Base-by-base conservation (phyloP, 768 basidiomycete genomes). In the Jaapia argillacea region DNA sequence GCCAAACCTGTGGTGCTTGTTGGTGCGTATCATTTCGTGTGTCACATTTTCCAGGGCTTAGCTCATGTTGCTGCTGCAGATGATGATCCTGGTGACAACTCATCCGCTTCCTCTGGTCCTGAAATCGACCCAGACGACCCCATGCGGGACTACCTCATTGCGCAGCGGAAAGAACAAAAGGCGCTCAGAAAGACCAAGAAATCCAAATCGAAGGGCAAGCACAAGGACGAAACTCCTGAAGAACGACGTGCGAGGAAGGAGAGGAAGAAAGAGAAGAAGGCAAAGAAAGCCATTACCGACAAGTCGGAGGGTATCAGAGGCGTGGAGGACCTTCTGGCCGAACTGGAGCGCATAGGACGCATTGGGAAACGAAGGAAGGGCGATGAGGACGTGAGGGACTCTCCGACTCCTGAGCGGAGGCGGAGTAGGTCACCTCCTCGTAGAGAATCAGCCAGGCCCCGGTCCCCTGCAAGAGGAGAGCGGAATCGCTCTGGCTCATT, bases 61-160 rank as follows among this genome's bases (percentile, higher is more conserved):
- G n/a, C n/a, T n/a, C n/a, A n/a, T n/a, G n/a, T n/a, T n/a, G n/a
- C n/a, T n/a, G n/a, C n/a, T n/a, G 18, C 48, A 75, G 84, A 71
- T 26, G 75, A 66, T 18, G 74, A 60, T 33, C 71, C 59, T 1
- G 73, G 59, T 2, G 79, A 83, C 4, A 82, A 85, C 25, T 81
- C 81, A 3, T 81, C 83, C 2, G 79, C 66, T 13, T 73, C 74
- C 2, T 72, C 79, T 14, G 71, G 66, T 14, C 73, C 79, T 22
- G 70, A 76, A 6, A 85, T 96, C 45, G 93, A 98, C 59, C 88
- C 87, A 1, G 94, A 98, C 58, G 96, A 99, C 62, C 96, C 96
- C 1, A 98, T 99, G 96, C 78, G 83, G 23, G 93, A 92, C 48
- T 98, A 88, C 58, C 69, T 99, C 25, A 64, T 92, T 28, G 73